Evolutionary conservation across 1,284 basidiomycete species (phyloP).

Genomic region (Blastosporella zonata): DNA sequence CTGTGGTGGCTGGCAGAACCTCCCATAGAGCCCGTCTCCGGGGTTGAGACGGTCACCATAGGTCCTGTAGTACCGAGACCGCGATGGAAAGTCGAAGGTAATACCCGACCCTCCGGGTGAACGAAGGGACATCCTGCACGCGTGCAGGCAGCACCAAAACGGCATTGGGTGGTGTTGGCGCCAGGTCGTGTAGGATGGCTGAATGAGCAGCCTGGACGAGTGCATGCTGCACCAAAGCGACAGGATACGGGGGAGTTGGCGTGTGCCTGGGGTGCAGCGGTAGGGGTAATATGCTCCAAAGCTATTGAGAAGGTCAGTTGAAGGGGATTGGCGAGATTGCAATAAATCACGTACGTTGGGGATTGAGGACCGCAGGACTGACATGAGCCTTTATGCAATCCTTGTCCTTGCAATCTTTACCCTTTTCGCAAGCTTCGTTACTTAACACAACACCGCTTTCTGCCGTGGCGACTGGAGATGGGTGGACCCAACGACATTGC

Average conservation of each 20-base stretch:
- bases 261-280: conserved; percentile 26
- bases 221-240: conserved; percentile 74
- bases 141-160: conserved; percentile 77
- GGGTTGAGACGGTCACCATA: conserved; percentile 54
- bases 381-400: conserved; percentile 89
- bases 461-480: conserved; percentile 86
- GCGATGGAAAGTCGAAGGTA: conserved; percentile 74
- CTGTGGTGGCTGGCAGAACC: conserved; percentile 55
- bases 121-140: conserved; percentile 72
- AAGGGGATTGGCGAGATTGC: conserved; percentile 3
- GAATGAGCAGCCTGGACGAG: conserved; percentile 70
- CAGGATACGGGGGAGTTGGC: conserved; percentile 48
- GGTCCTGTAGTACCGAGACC: conserved; percentile 61
- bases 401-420: conserved; percentile 83
- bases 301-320: conserved; percentile 30
- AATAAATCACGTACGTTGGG: conserved; percentile 43
- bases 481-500: conserved; percentile 85
- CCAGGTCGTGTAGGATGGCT: conserved; percentile 56
- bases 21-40: conserved; percentile 64
- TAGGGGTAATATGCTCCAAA: conserved; percentile 41
- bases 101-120: conserved; percentile 76
- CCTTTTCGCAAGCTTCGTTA: conserved; percentile 85
- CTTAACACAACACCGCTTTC: conserved; percentile 93
- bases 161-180: conserved; percentile 51
- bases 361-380: conserved; percentile 75